Evolutionary conservation across 352 stramenopile genomes (phyloP).

Genomic region (Phytophthora melonis): DNA sequence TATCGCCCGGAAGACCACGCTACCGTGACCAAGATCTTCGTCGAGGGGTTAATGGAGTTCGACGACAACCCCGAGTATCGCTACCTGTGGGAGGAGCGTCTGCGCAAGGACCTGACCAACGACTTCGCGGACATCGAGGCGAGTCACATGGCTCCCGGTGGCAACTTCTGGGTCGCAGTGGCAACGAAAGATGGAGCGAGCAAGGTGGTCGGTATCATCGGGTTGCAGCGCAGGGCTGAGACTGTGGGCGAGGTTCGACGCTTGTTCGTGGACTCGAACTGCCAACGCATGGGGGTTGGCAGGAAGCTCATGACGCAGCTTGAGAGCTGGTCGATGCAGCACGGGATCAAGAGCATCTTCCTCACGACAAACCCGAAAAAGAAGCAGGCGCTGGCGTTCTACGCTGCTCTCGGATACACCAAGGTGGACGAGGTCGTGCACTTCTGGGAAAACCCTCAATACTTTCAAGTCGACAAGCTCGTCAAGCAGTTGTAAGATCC

Average conservation of each 20-base stretch:
- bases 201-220: conserved; percentile 35
- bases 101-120: conserved; percentile 25
- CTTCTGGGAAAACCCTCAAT: conserved; percentile 23
- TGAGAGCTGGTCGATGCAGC: conserved; percentile 22
- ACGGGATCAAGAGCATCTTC: conserved; percentile 27
- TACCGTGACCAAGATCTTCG: conserved; percentile 29
- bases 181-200: conserved; percentile 2
- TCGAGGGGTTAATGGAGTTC: conserved; percentile 12
- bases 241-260: conserved; percentile 28
- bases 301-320: conserved; percentile 30
- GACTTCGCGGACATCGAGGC: conserved; percentile 28
- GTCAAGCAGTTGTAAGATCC: conserved; percentile 29
- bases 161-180: conserved; percentile 42
- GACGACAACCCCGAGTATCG: conserved; percentile 27
- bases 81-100: conserved; percentile 32
- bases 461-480: conserved; percentile 30
- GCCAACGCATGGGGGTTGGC: conserved; percentile 33
- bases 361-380: conserved; percentile 33
- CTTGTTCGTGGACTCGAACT: conserved; percentile 37
- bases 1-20: conserved; percentile 34
- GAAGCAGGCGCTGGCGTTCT: conserved; percentile 21
- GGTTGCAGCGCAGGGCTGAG: conserved; percentile 27
- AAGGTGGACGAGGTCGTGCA: conserved; percentile 19
- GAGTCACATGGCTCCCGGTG: conserved; percentile 22
- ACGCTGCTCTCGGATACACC: conserved; percentile 34